phyloP scores from a whole-genome alignment of 495 filamentous ascomycete species.

The Chaetomidium leptoderma region DNA sequence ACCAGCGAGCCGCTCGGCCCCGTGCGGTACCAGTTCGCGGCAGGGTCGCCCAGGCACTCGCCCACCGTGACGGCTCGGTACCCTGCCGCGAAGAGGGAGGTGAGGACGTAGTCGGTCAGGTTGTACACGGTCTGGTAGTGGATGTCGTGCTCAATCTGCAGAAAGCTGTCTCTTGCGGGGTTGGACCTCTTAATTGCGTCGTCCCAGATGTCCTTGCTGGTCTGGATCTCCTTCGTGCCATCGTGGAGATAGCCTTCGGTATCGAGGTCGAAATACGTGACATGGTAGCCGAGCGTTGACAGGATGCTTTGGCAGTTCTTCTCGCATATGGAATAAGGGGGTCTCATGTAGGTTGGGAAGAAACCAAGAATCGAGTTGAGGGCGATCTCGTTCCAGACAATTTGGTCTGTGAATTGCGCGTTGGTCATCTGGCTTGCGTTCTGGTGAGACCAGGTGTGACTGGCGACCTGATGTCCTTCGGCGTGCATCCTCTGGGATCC shows the following conservation, averaged over 20 bases:
- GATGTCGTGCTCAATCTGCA: slow-evolving; percentile 77
- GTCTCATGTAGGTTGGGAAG: slow-evolving; percentile 81
- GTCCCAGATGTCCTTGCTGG: slow-evolving; percentile 68
- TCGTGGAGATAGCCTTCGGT: slow-evolving; percentile 73
- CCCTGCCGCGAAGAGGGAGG: slow-evolving; percentile 52
- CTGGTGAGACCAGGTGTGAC: slow-evolving; percentile 82
- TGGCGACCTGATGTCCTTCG: slow-evolving; percentile 77
- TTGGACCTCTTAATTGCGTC: slow-evolving; percentile 49
- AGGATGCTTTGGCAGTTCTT: slow-evolving; percentile 57
- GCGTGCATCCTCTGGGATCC: slow-evolving; percentile 52
- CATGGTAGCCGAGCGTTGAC: slow-evolving; percentile 67
- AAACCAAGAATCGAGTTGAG: slow-evolving; percentile 73
- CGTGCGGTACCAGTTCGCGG: slow-evolving; percentile 65
- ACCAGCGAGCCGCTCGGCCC: slow-evolving; percentile 14
- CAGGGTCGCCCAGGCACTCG: slow-evolving; percentile 67
- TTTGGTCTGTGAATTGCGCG: slow-evolving; percentile 58
- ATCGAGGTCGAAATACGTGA: slow-evolving; percentile 71
- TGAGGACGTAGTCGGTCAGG: slow-evolving; percentile 69
- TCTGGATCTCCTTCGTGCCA: slow-evolving; percentile 56
- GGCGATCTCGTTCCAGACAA: slow-evolving; percentile 76
- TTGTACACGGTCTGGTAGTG: slow-evolving; percentile 73
- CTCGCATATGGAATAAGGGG: slow-evolving; percentile 72
- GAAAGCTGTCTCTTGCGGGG: slow-evolving; percentile 45
- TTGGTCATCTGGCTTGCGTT: slow-evolving; percentile 57
- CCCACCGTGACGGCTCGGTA: slow-evolving; percentile 68